Base-by-base conservation (phyloP, 257 asterid genomes). In the Petunia axillaris region DNA sequence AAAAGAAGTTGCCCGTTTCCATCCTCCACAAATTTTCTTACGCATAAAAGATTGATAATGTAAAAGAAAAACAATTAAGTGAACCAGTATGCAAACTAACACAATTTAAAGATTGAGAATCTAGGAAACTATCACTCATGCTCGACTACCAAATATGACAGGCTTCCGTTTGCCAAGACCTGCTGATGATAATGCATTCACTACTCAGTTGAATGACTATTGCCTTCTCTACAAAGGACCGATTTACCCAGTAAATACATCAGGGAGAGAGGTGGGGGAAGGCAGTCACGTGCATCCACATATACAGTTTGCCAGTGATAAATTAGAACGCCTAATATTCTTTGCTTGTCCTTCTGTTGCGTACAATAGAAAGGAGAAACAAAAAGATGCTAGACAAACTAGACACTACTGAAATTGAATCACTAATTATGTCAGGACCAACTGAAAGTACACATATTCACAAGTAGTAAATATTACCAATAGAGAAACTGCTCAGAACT, bases 381-480 rank as follows among this genome's bases (percentile, higher is more conserved):
- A 37, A 64, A 37, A 11, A 4, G 6, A 9, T 10, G 25, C 10
- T 9, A 5, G 7, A 73, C 60, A 50, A 35, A 50, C 62, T 25
- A 73, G 35, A 50, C 6, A 10, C 13, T 8, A 1, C 43, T 48
- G 36, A 50, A 50, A 50, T 35, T 50, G 62, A 67, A 11, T 73
- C 62, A 11, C 78, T 73, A 73, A 73, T 73, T 73, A 73, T 36
- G 59, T 50, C 78, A 11, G 44, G 43, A 35, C 46, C 36, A 3
- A 35, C 62, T 11, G 1, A 73, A 13, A 36, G 62, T 50, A 73
- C 78, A n/a, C 78, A 67, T 57, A 80, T 80, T 80, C 77, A 80
- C 82, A 67, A 80, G 78, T 41, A 54, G 68, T 54, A 73, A 67
- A 80, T 36, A 53, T 37, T 15, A 64, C 62, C 41, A 25, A 48